Evolutionary conservation across 805 yeast genomes (phyloP).

Genomic region (Suhomyces xylopsoci): DNA sequence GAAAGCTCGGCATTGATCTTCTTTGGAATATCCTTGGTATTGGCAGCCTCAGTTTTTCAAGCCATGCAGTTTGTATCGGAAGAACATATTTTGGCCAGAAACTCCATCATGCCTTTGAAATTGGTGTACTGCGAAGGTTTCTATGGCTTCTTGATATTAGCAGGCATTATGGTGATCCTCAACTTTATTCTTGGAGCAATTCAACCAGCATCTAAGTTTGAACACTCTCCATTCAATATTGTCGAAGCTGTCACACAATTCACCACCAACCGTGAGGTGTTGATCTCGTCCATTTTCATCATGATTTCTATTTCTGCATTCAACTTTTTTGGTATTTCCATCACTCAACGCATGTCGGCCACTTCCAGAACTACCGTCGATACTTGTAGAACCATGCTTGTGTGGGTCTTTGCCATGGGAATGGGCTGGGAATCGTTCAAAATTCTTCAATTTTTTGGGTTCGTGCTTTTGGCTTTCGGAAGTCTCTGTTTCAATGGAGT

Average conservation of each 20-base stretch:
- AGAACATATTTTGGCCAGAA: slow-evolving; percentile 57
- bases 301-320: slow-evolving; percentile 72
- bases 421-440: slow-evolving; percentile 76
- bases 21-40: slow-evolving; percentile 56
- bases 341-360: slow-evolving; percentile 65
- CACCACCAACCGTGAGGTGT: slow-evolving; percentile 39
- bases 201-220: slow-evolving; percentile 30
- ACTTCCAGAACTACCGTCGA: slow-evolving; percentile 79
- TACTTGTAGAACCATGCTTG: slow-evolving; percentile 69
- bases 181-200: slow-evolving; percentile 39
- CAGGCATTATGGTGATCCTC: slow-evolving; percentile 43
- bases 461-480: slow-evolving; percentile 61
- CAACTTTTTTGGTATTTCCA: slow-evolving; percentile 69
- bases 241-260: slow-evolving; percentile 48
- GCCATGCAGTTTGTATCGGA: slow-evolving; percentile 79
- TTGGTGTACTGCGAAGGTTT: slow-evolving; percentile 75
- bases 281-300: slow-evolving; percentile 55
- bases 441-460: slow-evolving; percentile 62
- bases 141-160: slow-evolving; percentile 53
- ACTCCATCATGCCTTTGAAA: slow-evolving; percentile 56
- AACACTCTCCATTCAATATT: slow-evolving; percentile 55
- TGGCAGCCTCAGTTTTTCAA: slow-evolving; percentile 62
- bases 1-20: slow-evolving; percentile 29
- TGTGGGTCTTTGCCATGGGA: slow-evolving; percentile 67
- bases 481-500: slow-evolving; percentile 74